These are phyloP conservation scores for Beauveria scarabaeidicola DNA, from an alignment of 2,329 filamentous ascomycete genomes.

Conservation along the genomic window DNA sequence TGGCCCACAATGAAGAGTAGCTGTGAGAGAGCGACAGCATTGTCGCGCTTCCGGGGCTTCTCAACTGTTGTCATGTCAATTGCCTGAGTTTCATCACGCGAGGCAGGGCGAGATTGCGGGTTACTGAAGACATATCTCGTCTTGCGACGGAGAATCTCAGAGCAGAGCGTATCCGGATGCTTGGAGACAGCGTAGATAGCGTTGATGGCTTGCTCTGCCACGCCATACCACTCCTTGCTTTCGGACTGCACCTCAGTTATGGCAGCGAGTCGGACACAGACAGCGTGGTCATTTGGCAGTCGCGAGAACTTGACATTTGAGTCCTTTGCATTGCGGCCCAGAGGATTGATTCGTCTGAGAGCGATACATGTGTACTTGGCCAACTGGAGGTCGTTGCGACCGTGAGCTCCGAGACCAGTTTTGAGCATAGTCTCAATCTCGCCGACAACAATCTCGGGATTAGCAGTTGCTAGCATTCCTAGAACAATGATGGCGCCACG, in stretches of 20 bases:
- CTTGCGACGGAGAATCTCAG: conserved; percentile 80
- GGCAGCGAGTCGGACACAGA: conserved; percentile 69
- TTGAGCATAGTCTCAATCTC: conserved; percentile 93
- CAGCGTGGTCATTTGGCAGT: conserved; percentile 84
- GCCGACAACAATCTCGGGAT: conserved; percentile 83
- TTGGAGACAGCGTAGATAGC: conserved; percentile 92
- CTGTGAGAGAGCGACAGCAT: conserved; percentile 73
- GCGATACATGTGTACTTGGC: conserved; percentile 96
- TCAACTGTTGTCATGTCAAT: conserved; percentile 26
- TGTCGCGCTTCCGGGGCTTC: conserved; percentile 51
- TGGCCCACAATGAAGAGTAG: conserved; percentile 92
- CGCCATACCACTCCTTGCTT: conserved; percentile 91
- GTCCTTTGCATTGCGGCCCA: conserved; percentile 69
- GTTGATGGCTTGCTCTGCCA: conserved; percentile 91
- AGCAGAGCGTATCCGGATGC: conserved; percentile 87
- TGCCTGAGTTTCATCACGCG: conserved; percentile 36
- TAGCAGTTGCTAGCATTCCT: conserved; percentile 90
- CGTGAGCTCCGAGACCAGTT: conserved; percentile 76
- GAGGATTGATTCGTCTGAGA: conserved; percentile 80
- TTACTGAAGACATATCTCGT: conserved; percentile 68
- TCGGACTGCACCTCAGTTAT: conserved; percentile 81
- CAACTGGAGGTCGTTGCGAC: conserved; percentile 73
- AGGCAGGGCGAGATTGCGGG: conserved; percentile 38
- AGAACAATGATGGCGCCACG: conserved; percentile 92
- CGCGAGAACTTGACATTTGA: conserved; percentile 62